Conservation (phyloP, 257 asterid species). For the Solanum pennellii region DNA sequence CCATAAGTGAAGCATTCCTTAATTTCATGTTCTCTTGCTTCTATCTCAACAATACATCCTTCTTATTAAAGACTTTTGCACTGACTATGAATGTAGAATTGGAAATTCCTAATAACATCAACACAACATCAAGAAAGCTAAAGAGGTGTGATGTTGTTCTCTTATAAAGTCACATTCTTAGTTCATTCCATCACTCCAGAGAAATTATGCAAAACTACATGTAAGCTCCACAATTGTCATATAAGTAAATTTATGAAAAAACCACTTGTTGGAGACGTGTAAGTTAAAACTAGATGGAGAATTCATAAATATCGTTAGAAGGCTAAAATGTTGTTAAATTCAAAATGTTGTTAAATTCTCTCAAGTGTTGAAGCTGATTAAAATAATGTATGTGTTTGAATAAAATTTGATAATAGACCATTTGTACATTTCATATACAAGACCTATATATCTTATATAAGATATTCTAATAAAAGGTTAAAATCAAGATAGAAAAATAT, state of each 20-base stretch:
- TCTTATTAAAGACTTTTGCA: conserved; percentile 40
- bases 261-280: conserved; percentile 47
- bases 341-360: too few species aligned
- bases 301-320: too few species aligned
- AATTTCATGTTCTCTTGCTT: conserved; percentile 63
- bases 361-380: too few species aligned
- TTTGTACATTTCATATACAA: too few species aligned
- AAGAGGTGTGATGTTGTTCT: too few species aligned
- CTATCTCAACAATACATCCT: conserved; percentile 37
- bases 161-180: conserved; percentile 65
- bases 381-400: too few species aligned
- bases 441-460: too few species aligned
- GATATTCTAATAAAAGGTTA: too few species aligned
- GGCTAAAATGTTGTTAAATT: too few species aligned
- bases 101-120: conserved; percentile 26
- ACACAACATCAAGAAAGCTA: too few species aligned
- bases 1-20: conserved; percentile 42
- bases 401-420: too few species aligned
- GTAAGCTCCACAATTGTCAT: conserved; percentile 19
- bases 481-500: conserved; percentile 4
- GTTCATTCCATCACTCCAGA: conserved; percentile 75
- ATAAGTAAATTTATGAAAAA: conserved; percentile 30
- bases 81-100: conserved; percentile 38
- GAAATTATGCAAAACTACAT: conserved; percentile 31
- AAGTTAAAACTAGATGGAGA: background rate